These are phyloP conservation scores for Calonectria multiphialidica DNA, from an alignment of 2,329 filamentous ascomycete species.

Conservation along the genomic window DNA sequence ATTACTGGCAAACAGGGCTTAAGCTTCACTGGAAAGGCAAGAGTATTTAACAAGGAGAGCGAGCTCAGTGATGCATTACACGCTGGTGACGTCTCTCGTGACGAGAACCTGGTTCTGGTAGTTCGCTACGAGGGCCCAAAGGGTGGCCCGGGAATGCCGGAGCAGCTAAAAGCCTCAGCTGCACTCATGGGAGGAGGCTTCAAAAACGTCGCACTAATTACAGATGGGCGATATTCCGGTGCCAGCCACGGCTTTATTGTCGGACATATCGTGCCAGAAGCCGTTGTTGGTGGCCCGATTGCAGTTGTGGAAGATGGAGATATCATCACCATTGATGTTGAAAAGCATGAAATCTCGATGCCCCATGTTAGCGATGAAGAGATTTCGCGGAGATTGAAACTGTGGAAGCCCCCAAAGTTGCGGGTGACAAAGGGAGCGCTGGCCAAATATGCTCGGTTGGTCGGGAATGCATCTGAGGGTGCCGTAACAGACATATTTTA, in stretches of 20 bases:
- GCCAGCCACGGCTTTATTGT: conserved; percentile 93
- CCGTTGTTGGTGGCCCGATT: conserved; percentile 87
- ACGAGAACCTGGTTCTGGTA: conserved; percentile 81
- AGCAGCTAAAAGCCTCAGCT: conserved; percentile 87
- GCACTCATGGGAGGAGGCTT: conserved; percentile 92
- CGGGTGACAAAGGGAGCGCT: neutral
- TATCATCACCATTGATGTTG: conserved; percentile 83
- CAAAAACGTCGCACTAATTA: conserved; percentile 88
- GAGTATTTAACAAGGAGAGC: conserved; percentile 88
- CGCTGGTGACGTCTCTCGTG: conserved; percentile 64
- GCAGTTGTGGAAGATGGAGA: conserved; percentile 85
- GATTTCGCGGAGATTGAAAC: neutral
- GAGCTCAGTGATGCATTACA: conserved; percentile 82
- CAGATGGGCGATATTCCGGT: conserved; percentile 88
- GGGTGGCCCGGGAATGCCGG: conserved; percentile 94
- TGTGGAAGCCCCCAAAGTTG: neutral
- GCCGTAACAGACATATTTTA: neutral
- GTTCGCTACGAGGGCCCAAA: conserved; percentile 94
- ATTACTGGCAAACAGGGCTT: conserved; percentile 95
- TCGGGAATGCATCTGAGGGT: neutral
- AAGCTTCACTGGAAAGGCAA: conserved; percentile 81
- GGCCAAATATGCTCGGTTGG: conserved; percentile 3
- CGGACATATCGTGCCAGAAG: conserved; percentile 90
- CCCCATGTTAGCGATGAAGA: neutral
- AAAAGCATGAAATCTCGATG: neutral